A percentile compares a stretch with the other conserved stretches of the same genome.
Conservation (phyloP, 116 monocot genomes). For the Trichopus zeylanicus region DNA sequence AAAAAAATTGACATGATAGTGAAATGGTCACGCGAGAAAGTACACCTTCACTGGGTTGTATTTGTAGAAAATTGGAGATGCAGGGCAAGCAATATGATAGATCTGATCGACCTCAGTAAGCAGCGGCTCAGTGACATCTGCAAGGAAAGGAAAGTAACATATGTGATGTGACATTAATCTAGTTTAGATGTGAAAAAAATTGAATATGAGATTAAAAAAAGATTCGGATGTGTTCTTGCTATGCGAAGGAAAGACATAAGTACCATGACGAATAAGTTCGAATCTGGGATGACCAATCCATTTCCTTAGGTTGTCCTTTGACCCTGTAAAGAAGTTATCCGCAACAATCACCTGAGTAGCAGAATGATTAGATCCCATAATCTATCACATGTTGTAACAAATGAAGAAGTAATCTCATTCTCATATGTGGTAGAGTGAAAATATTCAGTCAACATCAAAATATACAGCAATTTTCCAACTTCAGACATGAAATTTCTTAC, state of each 20-base stretch:
- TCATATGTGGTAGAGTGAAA: not conserved
- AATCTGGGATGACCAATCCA: conserved; percentile 91
- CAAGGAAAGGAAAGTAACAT: conserved; percentile 3
- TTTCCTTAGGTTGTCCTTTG: conserved; percentile 67
- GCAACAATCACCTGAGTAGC: conserved; percentile 61
- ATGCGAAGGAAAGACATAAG: not conserved
- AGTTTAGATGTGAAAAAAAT: not conserved
- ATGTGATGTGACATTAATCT: not conserved
- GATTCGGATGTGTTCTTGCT: not conserved
- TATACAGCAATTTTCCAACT: not conserved
- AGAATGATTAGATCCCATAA: conserved; percentile 5
- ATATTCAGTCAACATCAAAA: not conserved
- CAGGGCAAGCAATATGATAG: conserved; percentile 97
- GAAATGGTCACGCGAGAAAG: not conserved
- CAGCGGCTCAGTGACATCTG: conserved; percentile 88
- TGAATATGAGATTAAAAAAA: not conserved
- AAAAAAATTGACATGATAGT: too few species aligned
- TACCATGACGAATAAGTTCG: conserved; percentile 89
- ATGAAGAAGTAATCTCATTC: not conserved
- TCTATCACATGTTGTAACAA: too few species aligned
- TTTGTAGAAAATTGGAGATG: conserved; percentile 97
- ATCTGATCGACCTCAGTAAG: conserved; percentile 95
- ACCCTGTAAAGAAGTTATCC: conserved; percentile 86
- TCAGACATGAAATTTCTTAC: too few species aligned
- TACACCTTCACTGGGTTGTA: conserved; percentile 92